Conservation (phyloP, 108 stramenopile genomes). For the Cylindrotheca closterium region DNA sequence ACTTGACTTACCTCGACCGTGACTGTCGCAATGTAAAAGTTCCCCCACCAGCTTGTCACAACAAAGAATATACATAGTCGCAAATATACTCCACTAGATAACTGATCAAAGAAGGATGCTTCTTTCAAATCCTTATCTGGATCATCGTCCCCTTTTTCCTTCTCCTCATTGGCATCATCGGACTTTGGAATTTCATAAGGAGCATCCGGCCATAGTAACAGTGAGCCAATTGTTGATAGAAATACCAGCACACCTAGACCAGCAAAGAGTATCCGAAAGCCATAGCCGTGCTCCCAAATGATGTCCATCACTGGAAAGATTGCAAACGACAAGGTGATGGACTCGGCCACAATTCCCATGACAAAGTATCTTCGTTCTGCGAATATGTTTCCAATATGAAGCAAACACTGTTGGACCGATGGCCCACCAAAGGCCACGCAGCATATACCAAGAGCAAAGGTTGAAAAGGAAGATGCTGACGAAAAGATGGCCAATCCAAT, state of each 20-base stretch:
- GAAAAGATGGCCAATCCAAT: constrained; percentile 24
- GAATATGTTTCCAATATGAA: constrained; percentile 37
- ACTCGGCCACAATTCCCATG: constrained; percentile 30
- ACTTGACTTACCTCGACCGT: constrained; percentile 17
- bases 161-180: constrained; percentile 6
- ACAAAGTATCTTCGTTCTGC: constrained; percentile 21
- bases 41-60: constrained; percentile 42
- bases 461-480: not conserved
- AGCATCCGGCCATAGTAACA: constrained; percentile 33
- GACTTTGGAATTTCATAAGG: constrained; percentile 10
- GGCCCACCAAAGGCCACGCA: constrained; percentile 38
- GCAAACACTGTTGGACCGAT: constrained; percentile 15
- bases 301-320: constrained; percentile 30
- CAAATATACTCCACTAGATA: constrained; percentile 34
- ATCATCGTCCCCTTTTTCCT: not conserved
- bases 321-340: constrained; percentile 27
- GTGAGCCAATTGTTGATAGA: constrained; percentile 21
- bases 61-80: constrained; percentile 43
- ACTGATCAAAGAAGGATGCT: constrained; percentile 34
- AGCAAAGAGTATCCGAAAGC: constrained; percentile 26
- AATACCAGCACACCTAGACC: constrained; percentile 2
- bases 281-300: constrained; percentile 24
- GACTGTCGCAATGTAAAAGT: constrained; percentile 53
- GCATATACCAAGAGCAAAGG: constrained; percentile 20
- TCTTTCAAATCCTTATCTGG: not conserved